Evolutionary conservation across 2,329 filamentous ascomycete species (phyloP).

Genomic region (Xylaria sp.): DNA sequence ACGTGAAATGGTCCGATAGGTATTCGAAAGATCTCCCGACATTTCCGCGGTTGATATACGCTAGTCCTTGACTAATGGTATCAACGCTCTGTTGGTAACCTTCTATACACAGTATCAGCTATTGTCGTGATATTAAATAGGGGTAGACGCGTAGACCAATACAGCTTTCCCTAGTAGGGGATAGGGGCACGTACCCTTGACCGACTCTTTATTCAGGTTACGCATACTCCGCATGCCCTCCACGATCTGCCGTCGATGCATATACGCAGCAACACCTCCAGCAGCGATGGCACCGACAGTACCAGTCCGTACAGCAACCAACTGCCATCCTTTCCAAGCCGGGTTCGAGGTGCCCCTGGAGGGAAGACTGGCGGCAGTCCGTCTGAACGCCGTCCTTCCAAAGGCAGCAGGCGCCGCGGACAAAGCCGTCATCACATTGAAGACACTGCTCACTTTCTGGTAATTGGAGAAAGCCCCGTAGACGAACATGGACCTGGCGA

Average conservation of each 20-base stretch:
- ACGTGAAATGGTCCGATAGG: conserved; percentile 83
- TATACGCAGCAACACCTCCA: conserved; percentile 80
- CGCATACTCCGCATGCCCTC: conserved; percentile 53
- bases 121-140: not conserved
- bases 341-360: conserved; percentile 39
- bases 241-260: conserved; percentile 72
- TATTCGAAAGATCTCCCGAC: conserved; percentile 75
- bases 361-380: conserved; percentile 31
- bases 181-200: conserved; percentile 39
- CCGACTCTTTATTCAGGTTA: conserved; percentile 53
- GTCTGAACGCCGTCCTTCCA: conserved; percentile 45
- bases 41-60: conserved; percentile 63
- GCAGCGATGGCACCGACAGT: conserved; percentile 82
- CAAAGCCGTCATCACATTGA: conserved; percentile 62
- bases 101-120: conserved; percentile 34
- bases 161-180: too few relatives aligned
- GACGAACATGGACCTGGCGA: conserved; percentile 64
- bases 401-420: conserved; percentile 55
- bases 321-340: conserved; percentile 61
- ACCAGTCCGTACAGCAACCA: conserved; percentile 78
- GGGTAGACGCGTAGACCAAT: not conserved
- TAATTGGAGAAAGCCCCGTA: conserved; percentile 66
- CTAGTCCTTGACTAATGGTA: conserved; percentile 57
- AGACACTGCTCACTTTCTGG: conserved; percentile 60
- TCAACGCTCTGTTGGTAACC: conserved; percentile 57